A percentile compares a stretch with the other conserved stretches of the same genome.
phyloP scores from a whole-genome alignment of 2,329 filamentous ascomycete species.

The Cercospora zeae-maydis region DNA sequence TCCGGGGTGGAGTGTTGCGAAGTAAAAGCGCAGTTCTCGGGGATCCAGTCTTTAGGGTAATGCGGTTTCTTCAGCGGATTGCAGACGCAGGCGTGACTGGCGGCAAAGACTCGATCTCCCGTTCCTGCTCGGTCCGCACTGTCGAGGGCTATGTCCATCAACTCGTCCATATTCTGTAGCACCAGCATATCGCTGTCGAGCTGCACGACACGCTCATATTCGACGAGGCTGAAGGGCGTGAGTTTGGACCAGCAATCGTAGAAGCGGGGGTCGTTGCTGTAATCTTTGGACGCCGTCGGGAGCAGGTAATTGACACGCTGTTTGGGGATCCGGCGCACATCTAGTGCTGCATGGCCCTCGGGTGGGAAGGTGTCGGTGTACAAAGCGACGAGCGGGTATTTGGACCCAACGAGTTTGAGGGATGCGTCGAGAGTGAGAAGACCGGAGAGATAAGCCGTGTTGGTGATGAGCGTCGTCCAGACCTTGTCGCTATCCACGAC shows the following conservation, averaged over 20 bases:
- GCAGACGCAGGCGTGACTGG: conserved; percentile 80
- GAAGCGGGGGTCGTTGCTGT: conserved; percentile 75
- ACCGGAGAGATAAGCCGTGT: conserved; percentile 74
- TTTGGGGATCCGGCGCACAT: conserved; percentile 64
- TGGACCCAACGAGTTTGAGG: conserved; percentile 60
- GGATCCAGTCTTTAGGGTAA: conserved; percentile 70
- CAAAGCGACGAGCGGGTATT: conserved; percentile 76
- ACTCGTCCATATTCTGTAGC: conserved; percentile 80
- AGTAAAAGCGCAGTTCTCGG: conserved; percentile 60
- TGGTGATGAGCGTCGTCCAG: conserved; percentile 86
- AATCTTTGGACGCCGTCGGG: conserved; percentile 63
- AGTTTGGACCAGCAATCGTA: conserved; percentile 90
- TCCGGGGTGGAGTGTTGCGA: conserved; percentile 52
- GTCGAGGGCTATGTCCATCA: conserved; percentile 79
- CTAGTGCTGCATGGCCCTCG: conserved; percentile 65
- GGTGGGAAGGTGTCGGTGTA: conserved; percentile 74
- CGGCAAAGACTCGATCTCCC: conserved; percentile 70
- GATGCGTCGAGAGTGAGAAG: conserved; percentile 78
- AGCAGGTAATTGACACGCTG: conserved; percentile 70
- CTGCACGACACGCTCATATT: conserved; percentile 77
- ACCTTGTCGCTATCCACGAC: conserved; percentile 52
- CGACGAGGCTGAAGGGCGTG: conserved; percentile 68
- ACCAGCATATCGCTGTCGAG: conserved; percentile 88
- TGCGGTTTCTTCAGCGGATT: conserved; percentile 75
- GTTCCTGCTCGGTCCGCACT: conserved; percentile 49